phyloP scores from a whole-genome alignment of 352 stramenopile species.

The Globisporangium rhizosaccharum region DNA sequence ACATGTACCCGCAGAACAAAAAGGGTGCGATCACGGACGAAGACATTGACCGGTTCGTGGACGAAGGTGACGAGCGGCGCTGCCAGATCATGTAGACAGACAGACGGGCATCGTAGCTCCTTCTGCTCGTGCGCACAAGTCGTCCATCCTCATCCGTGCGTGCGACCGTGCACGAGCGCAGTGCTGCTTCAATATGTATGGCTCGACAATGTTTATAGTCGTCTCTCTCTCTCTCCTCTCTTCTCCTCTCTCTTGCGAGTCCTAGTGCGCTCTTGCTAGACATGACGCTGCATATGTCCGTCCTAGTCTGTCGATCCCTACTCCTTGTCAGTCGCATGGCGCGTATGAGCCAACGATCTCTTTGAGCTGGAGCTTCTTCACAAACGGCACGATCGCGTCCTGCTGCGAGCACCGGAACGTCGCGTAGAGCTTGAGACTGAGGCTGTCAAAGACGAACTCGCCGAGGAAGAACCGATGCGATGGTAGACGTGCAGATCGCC shows the following conservation, averaged over 20 bases:
- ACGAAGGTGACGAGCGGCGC: conserved; percentile 72
- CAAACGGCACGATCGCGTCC: conserved; percentile 53
- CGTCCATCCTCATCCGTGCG: no score
- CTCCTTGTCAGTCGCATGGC: conserved; percentile 34
- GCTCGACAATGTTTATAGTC: conserved; percentile 3
- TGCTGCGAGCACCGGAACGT: conserved; percentile 50
- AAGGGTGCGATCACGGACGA: conserved; percentile 84
- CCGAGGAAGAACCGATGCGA: conserved; percentile 44
- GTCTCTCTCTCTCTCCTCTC: background rate
- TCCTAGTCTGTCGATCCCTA: background rate
- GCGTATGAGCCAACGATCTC: conserved; percentile 65
- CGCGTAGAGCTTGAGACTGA: conserved; percentile 58
- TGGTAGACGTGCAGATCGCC: conserved; percentile 1
- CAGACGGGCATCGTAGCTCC: background rate
- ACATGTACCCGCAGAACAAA: conserved; percentile 84
- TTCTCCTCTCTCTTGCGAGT: background rate
- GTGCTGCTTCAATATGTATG: conserved; percentile 3
- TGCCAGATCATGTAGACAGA: conserved; percentile 77
- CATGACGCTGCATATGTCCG: background rate
- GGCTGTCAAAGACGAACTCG: conserved; percentile 67
- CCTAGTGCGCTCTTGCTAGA: no score
- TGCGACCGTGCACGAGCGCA: background rate
- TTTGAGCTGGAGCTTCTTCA: conserved; percentile 73
- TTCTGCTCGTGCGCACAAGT: background rate
- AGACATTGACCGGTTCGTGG: conserved; percentile 86